A percentile compares a stretch with the other conserved stretches of the same genome.
Conservation (phyloP, 495 filamentous ascomycete genomes). For the Penicilliopsis zonata region DNA sequence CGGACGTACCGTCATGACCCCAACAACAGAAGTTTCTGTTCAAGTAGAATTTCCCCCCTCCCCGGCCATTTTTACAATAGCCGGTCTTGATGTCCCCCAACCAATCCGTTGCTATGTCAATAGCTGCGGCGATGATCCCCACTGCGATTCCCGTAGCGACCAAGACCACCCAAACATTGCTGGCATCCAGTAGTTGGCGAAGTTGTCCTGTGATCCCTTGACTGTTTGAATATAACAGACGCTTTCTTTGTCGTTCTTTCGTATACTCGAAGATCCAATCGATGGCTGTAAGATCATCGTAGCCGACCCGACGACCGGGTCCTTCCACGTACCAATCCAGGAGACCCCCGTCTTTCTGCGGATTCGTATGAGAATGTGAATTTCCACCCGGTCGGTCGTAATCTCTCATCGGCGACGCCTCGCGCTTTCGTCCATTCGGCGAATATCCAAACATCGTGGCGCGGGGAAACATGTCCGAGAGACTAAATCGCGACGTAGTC, state of each 20-base stretch:
- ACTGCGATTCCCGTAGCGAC: conserved; percentile 69
- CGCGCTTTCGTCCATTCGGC: conserved; percentile 11
- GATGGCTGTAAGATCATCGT: conserved; percentile 94
- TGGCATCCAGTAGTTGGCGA: conserved; percentile 62
- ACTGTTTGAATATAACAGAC: conserved; percentile 56
- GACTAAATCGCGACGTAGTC: conserved; percentile 35
- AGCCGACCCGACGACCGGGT: conserved; percentile 81
- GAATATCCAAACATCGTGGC: no score
- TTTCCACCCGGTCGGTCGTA: conserved; percentile 17
- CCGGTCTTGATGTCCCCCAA: conserved; percentile 89
- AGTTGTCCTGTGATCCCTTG: conserved; percentile 62
- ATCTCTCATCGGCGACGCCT: conserved; percentile 1
- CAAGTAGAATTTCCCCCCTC: conserved; percentile 79
- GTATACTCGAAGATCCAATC: conserved; percentile 99
- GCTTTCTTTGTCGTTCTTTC: conserved; percentile 82
- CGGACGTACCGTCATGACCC: conserved; percentile 60
- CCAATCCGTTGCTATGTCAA: conserved; percentile 93
- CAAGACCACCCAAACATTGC: conserved; percentile 84
- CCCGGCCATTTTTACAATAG: conserved; percentile 60
- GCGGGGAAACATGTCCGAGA: conserved; percentile 43
- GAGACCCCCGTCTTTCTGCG: conserved; percentile 51
- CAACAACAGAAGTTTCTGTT: conserved; percentile 87
- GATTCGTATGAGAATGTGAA: conserved; percentile 22
- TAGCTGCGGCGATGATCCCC: conserved; percentile 72
- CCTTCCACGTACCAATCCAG: conserved; percentile 88